These are phyloP conservation scores for Cryphonectria radicalis DNA, from an alignment of 2,329 filamentous ascomycete genomes.

Conservation along the genomic window DNA sequence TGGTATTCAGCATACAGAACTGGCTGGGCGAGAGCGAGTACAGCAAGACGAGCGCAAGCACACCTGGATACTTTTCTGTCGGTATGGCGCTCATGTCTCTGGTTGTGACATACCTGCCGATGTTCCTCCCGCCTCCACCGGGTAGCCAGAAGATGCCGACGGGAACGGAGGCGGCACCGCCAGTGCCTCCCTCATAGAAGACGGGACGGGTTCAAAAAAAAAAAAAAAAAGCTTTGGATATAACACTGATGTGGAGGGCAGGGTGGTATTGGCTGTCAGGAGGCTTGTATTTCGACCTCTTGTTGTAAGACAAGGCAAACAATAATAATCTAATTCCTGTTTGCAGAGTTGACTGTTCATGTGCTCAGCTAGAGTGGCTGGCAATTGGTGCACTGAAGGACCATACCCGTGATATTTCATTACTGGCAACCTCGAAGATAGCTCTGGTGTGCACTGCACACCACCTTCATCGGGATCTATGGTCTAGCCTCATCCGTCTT, in stretches of 20 bases:
- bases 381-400: background rate
- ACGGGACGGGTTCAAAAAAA: background rate
- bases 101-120: conserved; percentile 42
- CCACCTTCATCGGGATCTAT: background rate
- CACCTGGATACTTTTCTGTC: conserved; percentile 58
- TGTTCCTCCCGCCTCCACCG: conserved; percentile 40
- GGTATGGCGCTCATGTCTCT: conserved; percentile 44
- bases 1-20: conserved; percentile 74
- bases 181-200: conserved; percentile 33
- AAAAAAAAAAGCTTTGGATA: background rate
- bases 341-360: background rate
- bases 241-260: no score
- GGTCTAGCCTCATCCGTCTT: background rate
- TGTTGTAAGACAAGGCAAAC: background rate
- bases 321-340: background rate
- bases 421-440: no score
- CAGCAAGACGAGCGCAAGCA: conserved; percentile 64
- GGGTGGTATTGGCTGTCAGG: background rate
- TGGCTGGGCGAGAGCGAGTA: conserved; percentile 79
- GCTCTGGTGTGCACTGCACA: background rate
- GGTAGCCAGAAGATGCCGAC: conserved; percentile 34
- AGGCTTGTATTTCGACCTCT: background rate
- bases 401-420: background rate
- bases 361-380: background rate
- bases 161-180: conserved; percentile 37